Conservation (phyloP, 1,284 basidiomycete species). For the Heterobasidion parviporum region DNA sequence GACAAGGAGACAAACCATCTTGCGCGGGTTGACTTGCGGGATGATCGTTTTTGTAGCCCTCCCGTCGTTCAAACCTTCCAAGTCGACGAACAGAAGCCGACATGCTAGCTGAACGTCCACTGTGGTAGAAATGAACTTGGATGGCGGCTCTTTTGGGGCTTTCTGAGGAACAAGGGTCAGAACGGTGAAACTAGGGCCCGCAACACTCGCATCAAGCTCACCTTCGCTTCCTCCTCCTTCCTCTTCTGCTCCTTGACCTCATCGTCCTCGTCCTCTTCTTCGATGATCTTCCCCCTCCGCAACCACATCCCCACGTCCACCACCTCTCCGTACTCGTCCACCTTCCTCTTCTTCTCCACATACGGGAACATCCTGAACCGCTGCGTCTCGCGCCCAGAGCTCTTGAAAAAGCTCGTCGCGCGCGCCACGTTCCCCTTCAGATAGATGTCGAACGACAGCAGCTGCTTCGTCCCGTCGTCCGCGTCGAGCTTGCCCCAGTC, state of each 20-base stretch:
- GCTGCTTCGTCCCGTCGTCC: slow-evolving; percentile 62
- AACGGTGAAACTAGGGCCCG: too few species aligned
- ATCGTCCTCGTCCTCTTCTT: slow-evolving; percentile 80
- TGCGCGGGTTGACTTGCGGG: slow-evolving; percentile 92
- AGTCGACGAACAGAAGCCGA: slow-evolving; percentile 83
- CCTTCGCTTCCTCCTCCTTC: slow-evolving; percentile 78
- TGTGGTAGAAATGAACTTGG: slow-evolving; percentile 79
- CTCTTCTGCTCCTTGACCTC: slow-evolving; percentile 71
- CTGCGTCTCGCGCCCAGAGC: slow-evolving; percentile 54
- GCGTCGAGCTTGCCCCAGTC: slow-evolving; percentile 59
- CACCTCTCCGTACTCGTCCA: slow-evolving; percentile 95
- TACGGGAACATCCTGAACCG: slow-evolving; percentile 97
- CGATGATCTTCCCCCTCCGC: slow-evolving; percentile 79
- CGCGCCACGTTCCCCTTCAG: slow-evolving; percentile 89
- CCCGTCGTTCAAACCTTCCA: slow-evolving; percentile 95
- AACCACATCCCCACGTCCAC: slow-evolving; percentile 93
- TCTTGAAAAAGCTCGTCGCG: slow-evolving; percentile 79
- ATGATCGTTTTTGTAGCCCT: slow-evolving; percentile 95
- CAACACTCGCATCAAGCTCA: slow-evolving; percentile 22
- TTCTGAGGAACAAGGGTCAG: slow-evolving; percentile 34
- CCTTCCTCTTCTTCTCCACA: slow-evolving; percentile 84
- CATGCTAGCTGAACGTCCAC: slow-evolving; percentile 78
- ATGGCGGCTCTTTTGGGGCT: slow-evolving; percentile 76
- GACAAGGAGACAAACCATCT: slow-evolving; percentile 53
- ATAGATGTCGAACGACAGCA: slow-evolving; percentile 92